Percentiles rank a stretch among this genome's conserved stretches.
Evolutionary conservation across 495 filamentous ascomycete genomes (phyloP).

Genomic region (Ramalina intermedia): DNA sequence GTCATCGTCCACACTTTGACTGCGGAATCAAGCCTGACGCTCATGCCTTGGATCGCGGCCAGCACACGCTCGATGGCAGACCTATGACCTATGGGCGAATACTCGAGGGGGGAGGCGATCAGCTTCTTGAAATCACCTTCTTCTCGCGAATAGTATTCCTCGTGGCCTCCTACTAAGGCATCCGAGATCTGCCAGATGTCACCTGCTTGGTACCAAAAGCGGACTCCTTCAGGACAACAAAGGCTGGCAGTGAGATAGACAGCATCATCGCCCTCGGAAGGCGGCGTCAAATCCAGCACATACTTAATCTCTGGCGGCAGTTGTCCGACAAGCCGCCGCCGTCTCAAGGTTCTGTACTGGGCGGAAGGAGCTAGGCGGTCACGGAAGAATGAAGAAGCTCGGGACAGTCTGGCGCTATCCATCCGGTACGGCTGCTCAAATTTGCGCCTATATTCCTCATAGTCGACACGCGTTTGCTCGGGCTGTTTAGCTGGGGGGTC

Average conservation of each 20-base stretch:
- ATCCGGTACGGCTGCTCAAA: conserved; percentile 25
- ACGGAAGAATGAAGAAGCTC: conserved; percentile 34
- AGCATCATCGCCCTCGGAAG: conserved; percentile 41
- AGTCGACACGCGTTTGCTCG: conserved; percentile 11
- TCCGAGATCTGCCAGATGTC: conserved; percentile 33
- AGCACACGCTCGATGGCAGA: conserved; percentile 46
- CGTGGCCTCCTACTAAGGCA: conserved; percentile 22
- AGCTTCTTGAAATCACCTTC: not conserved
- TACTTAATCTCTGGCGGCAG: conserved; percentile 35
- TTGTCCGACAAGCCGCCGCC: conserved; percentile 18
- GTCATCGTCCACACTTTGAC: conserved; percentile 49
- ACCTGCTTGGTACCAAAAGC: conserved; percentile 26
- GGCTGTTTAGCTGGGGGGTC: conserved; percentile 25
- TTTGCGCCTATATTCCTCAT: conserved; percentile 10
- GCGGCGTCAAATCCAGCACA: conserved; percentile 48
- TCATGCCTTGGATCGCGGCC: conserved; percentile 30
- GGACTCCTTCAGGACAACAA: conserved; percentile 39
- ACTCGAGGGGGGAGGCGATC: conserved; percentile 29
- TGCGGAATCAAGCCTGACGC: conserved; percentile 46
- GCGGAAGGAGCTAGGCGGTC: conserved; percentile 29
- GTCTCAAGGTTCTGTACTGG: conserved; percentile 24
- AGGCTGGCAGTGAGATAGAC: conserved; percentile 41
- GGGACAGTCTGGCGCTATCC: conserved; percentile 30
- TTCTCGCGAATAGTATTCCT: conserved; percentile 16
- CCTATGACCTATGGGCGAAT: conserved; percentile 45